Evolutionary conservation across 257 asterid species (phyloP).

Genomic region (Ocimum tenuiflorum): DNA sequence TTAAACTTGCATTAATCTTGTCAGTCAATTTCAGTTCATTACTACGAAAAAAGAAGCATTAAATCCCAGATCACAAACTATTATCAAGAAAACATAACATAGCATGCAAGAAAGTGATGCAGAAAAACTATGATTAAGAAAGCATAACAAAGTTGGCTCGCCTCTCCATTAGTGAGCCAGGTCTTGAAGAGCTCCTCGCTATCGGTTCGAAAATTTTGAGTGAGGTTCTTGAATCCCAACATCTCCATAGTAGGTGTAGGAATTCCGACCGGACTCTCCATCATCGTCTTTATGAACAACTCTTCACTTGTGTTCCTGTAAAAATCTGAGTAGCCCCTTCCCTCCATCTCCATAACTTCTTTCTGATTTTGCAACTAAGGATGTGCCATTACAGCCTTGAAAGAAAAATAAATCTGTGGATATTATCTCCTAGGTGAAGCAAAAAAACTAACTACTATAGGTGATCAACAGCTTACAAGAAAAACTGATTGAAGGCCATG

Average conservation of each 20-base stretch:
- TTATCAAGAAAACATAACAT: neutral
- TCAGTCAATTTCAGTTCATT: neutral
- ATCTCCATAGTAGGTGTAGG: conserved; percentile 80
- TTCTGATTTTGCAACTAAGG: neutral
- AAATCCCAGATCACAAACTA: neutral
- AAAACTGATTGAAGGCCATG: neutral
- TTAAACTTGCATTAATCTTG: neutral
- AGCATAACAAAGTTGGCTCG: conserved; percentile 28
- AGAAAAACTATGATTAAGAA: neutral
- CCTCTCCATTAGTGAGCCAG: conserved; percentile 85
- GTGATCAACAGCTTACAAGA: neutral
- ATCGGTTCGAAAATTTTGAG: conserved; percentile 53
- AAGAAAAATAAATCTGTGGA: neutral
- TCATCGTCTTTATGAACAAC: conserved; percentile 61
- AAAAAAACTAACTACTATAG: neutral
- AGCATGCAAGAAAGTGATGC: neutral
- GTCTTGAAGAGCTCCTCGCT: conserved; percentile 81
- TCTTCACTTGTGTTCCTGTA: conserved; percentile 77
- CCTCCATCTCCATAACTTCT: conserved; percentile 48
- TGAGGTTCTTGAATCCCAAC: conserved; percentile 68
- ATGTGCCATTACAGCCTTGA: neutral
- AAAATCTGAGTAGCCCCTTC: conserved; percentile 53
- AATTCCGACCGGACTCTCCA: conserved; percentile 70
- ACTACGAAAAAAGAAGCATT: neutral
- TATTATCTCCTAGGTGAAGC: neutral